Evolutionary conservation across 768 basidiomycete genomes (phyloP).

Genomic region (Phanerodontia chrysosporium): DNA sequence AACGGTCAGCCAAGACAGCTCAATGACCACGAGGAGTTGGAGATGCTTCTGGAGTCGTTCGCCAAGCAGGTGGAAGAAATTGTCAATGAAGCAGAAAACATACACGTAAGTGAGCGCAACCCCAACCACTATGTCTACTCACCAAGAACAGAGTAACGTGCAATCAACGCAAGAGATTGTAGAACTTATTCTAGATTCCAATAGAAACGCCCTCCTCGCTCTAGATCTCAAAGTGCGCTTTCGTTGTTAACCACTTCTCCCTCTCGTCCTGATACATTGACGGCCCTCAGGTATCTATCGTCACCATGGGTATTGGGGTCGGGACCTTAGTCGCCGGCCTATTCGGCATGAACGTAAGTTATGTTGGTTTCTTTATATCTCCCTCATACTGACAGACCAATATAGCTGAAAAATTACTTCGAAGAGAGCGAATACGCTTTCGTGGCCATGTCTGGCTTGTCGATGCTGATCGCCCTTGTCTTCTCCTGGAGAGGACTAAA

Average conservation of each 20-base stretch:
- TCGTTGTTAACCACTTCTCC: not conserved
- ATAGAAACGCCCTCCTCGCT: conserved; percentile 87
- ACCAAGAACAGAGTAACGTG: conserved; percentile 49
- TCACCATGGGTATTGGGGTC: conserved; percentile 87
- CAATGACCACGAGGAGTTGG: conserved; percentile 89
- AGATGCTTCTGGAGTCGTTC: conserved; percentile 90
- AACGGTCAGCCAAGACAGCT: conserved; percentile 52
- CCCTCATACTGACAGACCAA: conserved; percentile 22
- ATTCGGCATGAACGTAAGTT: conserved; percentile 93
- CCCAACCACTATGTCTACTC: not conserved
- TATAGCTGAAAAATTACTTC: conserved; percentile 22
- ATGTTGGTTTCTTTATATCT: not conserved
- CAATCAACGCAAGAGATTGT: conserved; percentile 98
- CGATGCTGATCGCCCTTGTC: conserved; percentile 14
- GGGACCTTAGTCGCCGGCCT: conserved; percentile 88
- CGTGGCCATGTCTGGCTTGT: conserved; percentile 19
- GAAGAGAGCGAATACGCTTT: conserved; percentile 26
- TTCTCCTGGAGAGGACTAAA: conserved; percentile 21
- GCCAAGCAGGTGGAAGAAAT: conserved; percentile 97
- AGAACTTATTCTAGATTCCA: conserved; percentile 93
- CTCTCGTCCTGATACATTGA: conserved; percentile 3
- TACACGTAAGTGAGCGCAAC: conserved; percentile 48
- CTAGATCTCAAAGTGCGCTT: conserved; percentile 84
- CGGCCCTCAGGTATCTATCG: conserved; percentile 72
- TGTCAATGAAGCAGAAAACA: conserved; percentile 87